Evolutionary conservation across 192 early-diverging fungal genomes (phyloP), one percentile per base, ranked within the genome.

Genomic region (Backusella australiensis): DNA sequence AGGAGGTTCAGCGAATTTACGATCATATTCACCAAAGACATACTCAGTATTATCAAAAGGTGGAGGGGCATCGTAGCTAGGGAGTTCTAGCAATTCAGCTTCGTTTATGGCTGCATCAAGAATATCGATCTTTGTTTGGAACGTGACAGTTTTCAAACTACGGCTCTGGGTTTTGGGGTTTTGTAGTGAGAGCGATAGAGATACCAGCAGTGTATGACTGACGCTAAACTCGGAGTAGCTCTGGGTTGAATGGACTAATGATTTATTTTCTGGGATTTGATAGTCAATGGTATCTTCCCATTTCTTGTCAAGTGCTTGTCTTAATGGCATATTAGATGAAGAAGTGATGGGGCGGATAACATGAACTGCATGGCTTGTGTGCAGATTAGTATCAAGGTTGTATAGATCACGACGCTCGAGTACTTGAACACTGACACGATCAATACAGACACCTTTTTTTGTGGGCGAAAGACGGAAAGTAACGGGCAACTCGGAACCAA

Each of bases 1-100:
- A 23, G 68, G 68, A 69, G 68, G 68, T 14, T 69, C 68, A 36
- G 68, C 7, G 23, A 69, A 69, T 23, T 69, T 69, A 38, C 68
- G 68, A 14, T 69, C 68, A 38, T 69, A 69, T 69, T 69, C 68
- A 21, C 68, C 68, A 69, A 69, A 69, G 19, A 69, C 68, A 26
- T 41, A 69, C 8, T 69, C 35, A 21, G 68, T 39, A 38, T 69
- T 69, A 21, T 69, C 68, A 39, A 72, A 72, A 42, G 71, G 71
- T 29, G 71, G 46, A 36, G 71, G 71, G 19, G 42, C 36, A 72
- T 72, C 46, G 19, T 72, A 72, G 34, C 39, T 19, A 17, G 71
- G 71, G 19, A 72, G 46, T 3, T 52, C 7, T 15, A 72, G 34
- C 17, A 42, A 19, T 53, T 44, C 44, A 32, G 26, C 17, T 53